Conservation (phyloP, 768 basidiomycete genomes). For the Psilocybe tampanensis region DNA sequence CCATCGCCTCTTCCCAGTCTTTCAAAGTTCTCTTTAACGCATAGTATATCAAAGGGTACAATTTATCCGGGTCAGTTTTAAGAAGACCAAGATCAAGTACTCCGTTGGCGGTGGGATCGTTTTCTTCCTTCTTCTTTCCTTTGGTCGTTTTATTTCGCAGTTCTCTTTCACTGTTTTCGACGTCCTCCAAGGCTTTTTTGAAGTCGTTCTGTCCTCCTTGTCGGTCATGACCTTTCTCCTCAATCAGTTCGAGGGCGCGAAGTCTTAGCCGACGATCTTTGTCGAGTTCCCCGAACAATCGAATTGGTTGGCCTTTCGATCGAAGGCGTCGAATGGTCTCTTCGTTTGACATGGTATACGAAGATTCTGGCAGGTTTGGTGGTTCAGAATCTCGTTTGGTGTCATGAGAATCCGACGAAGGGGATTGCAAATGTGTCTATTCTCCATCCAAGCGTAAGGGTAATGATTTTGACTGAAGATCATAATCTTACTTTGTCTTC, state of each 20-base stretch:
- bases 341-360: constrained; percentile 91
- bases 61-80: constrained; percentile 90
- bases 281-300: constrained; percentile 94
- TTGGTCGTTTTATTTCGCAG: constrained; percentile 58
- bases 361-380: constrained; percentile 37
- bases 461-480: constrained; percentile 5
- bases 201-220: constrained; percentile 95
- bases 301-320: constrained; percentile 90
- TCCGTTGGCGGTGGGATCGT: constrained; percentile 51
- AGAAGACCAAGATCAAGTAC: constrained; percentile 80
- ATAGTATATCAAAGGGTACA: constrained; percentile 97
- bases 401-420: constrained; percentile 42
- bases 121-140: constrained; percentile 69
- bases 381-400: constrained; percentile 28
- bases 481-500: constrained; percentile 48
- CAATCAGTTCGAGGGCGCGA: constrained; percentile 92
- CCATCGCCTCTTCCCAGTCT: constrained; percentile 97
- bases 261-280: constrained; percentile 89
- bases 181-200: constrained; percentile 85
- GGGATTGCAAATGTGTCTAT: constrained; percentile 43
- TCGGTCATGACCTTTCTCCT: constrained; percentile 81
- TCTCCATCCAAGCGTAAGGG: constrained; percentile 49
- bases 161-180: constrained; percentile 76
- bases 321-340: constrained; percentile 90
- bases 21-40: constrained; percentile 90